A percentile compares a stretch with the other conserved stretches of the same genome.
Evolutionary conservation across 805 yeast genomes (phyloP).

Genomic region (Saccharomycopsis fermentans): DNA sequence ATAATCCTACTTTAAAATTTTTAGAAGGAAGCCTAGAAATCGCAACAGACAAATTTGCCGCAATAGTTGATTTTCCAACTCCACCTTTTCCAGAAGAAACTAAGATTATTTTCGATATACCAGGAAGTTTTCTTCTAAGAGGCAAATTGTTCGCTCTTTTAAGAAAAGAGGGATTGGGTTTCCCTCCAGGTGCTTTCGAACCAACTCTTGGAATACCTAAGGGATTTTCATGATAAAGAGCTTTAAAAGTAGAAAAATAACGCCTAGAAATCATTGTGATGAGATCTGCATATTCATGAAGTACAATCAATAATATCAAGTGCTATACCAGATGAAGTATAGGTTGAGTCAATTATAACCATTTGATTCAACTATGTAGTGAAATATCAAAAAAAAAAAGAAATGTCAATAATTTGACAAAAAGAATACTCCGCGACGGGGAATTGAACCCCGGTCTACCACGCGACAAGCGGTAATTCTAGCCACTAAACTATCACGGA

Average conservation of each 20-base stretch:
- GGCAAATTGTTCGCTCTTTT: constrained; percentile 30
- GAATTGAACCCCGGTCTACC: constrained; percentile 20
- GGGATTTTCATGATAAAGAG: neutral
- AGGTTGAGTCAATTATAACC: no score
- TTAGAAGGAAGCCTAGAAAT: constrained; percentile 30
- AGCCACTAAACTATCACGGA: no score
- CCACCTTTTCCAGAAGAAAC: constrained; percentile 88
- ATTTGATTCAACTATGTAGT: no score
- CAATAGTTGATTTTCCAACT: constrained; percentile 87
- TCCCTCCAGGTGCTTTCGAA: neutral
- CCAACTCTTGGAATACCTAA: neutral
- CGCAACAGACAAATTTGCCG: constrained; percentile 56
- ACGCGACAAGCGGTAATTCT: constrained; percentile 30
- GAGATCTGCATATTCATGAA: no score
- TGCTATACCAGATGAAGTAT: no score
- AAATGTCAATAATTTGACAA: no score
- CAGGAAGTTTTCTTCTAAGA: constrained; percentile 42
- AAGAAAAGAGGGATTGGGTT: constrained; percentile 14
- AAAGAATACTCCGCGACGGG: constrained; percentile 19
- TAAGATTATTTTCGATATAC: constrained; percentile 53
- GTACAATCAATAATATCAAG: no score
- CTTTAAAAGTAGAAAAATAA: neutral
- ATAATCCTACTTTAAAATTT: constrained; percentile 53
- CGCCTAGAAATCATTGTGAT: neutral
- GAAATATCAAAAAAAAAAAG: no score